phyloP scores from a whole-genome alignment of 75 land plant species.

The Chamaecyparis obtusa region DNA sequence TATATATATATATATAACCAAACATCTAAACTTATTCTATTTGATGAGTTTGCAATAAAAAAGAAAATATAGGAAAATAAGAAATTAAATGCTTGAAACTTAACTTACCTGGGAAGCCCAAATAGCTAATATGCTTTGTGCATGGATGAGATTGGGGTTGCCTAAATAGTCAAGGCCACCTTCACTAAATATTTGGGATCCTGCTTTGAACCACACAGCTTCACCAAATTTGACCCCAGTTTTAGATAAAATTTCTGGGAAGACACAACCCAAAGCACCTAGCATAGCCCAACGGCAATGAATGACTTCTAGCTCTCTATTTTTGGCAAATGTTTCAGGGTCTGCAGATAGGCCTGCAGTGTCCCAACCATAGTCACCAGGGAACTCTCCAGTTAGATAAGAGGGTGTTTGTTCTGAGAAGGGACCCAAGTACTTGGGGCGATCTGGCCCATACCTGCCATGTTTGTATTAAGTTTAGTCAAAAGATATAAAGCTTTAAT shows the following conservation, averaged over 20 bases:
- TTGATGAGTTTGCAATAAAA: no score
- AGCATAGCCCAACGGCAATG: constrained; percentile 79
- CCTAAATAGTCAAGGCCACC: constrained; percentile 76
- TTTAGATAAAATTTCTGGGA: constrained; percentile 71
- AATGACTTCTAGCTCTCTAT: constrained; percentile 80
- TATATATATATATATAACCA: no score
- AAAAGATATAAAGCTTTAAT: not conserved
- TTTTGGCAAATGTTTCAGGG: constrained; percentile 83
- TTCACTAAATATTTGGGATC: constrained; percentile 69
- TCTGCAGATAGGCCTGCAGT: constrained; percentile 83
- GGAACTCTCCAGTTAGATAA: constrained; percentile 85
- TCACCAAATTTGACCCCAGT: constrained; percentile 84
- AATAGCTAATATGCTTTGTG: constrained; percentile 72
- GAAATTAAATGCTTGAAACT: constrained; percentile 11
- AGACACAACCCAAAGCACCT: constrained; percentile 72
- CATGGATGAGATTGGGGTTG: constrained; percentile 74
- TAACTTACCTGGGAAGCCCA: constrained; percentile 76
- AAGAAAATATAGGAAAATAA: no score
- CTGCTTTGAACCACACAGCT: constrained; percentile 91
- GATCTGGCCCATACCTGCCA: constrained; percentile 79
- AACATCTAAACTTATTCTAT: no score
- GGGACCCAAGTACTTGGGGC: constrained; percentile 80
- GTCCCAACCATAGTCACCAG: constrained; percentile 96
- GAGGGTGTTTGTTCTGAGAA: constrained; percentile 79
- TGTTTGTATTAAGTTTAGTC: no score